Evolutionary conservation across 305 asterid genomes (phyloP).

Genomic region (Andrographis paniculata): DNA sequence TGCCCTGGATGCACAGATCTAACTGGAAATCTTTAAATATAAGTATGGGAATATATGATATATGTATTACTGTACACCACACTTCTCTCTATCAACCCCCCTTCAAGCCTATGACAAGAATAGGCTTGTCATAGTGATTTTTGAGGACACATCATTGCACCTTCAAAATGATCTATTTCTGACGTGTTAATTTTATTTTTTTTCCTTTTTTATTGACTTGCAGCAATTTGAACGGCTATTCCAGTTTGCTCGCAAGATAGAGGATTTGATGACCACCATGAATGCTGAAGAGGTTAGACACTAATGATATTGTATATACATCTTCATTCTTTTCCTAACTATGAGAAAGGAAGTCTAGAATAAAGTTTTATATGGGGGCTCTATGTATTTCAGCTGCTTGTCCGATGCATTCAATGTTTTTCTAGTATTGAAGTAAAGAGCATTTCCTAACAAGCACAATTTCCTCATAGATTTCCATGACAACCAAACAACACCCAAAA

Average conservation of each 20-base stretch:
- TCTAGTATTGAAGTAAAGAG: background rate
- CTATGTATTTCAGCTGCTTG: background rate
- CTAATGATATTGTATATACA: background rate
- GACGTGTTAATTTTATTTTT: background rate
- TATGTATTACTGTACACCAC: no score
- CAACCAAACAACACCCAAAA: no score
- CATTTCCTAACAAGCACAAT: no score
- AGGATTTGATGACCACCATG: conserved; percentile 65
- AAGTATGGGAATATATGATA: no score
- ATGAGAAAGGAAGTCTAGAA: background rate
- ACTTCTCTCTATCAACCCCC: no score
- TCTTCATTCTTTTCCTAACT: background rate
- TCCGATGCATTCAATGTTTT: background rate
- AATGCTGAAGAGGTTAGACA: conserved; percentile 85
- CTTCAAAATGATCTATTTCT: background rate
- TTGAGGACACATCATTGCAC: background rate
- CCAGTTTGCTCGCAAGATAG: conserved; percentile 89
- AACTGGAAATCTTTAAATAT: no score
- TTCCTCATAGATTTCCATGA: no score
- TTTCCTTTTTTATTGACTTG: conserved; percentile 15
- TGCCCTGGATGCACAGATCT: no score
- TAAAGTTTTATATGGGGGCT: background rate
- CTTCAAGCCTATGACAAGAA: no score
- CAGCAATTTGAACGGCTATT: conserved; percentile 98
- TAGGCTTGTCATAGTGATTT: background rate